Percentiles rank a stretch among this genome's conserved stretches.
These are phyloP conservation scores for Sporisorium graminicola DNA, from an alignment of 1,284 basidiomycete genomes.

Conservation along the genomic window DNA sequence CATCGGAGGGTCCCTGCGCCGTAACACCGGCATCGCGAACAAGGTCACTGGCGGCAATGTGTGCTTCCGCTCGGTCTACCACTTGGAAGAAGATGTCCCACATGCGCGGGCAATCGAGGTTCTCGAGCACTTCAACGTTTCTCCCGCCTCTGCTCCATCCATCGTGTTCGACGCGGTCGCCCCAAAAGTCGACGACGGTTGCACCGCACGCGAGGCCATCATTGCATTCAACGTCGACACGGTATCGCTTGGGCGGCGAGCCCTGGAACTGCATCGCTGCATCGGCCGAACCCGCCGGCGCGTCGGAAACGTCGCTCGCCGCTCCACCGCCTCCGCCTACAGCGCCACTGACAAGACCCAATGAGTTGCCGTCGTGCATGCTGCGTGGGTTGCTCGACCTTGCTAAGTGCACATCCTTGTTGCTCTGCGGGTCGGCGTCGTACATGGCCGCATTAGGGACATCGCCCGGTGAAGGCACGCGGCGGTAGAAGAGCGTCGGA, in stretches of 20 bases:
- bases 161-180: constrained; percentile 41
- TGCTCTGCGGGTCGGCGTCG: constrained; percentile 45
- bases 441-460: constrained; percentile 27
- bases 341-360: constrained; percentile 18
- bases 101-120: constrained; percentile 50
- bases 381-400: constrained; percentile 1
- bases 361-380: constrained; percentile 15
- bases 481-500: constrained; percentile 56
- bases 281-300: constrained; percentile 1
- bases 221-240: constrained; percentile 55
- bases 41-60: constrained; percentile 21
- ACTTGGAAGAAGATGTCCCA: constrained; percentile 61
- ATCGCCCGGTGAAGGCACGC: constrained; percentile 46
- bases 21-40: constrained; percentile 1
- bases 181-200: constrained; percentile 63
- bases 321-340: constrained; percentile 9
- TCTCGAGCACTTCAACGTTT: constrained; percentile 61
- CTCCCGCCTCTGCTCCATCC: constrained; percentile 57
- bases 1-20: constrained; percentile 1
- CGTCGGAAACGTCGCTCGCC: constrained; percentile 18
- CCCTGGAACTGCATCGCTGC: background rate
- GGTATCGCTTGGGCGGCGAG: constrained; percentile 50
- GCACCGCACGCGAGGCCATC: constrained; percentile 54
- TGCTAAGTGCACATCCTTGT: constrained; percentile 20
- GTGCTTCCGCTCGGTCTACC: constrained; percentile 52